phyloP scores from a whole-genome alignment of 176 grass and related monocot species.

The Echinochloa phyllopogon region DNA sequence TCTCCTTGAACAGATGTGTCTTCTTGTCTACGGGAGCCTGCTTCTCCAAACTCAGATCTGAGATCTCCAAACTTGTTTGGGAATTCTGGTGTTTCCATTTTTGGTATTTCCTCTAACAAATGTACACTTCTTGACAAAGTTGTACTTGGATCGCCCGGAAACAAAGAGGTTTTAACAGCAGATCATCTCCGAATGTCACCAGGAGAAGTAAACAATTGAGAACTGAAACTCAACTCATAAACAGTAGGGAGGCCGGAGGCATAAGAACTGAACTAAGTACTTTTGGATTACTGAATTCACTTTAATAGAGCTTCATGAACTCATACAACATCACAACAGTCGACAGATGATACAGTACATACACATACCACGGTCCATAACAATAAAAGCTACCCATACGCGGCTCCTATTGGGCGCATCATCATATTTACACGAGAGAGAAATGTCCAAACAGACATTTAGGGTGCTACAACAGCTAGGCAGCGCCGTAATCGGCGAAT shows the following conservation, averaged over 20 bases:
- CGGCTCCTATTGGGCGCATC: slow-evolving; percentile 41
- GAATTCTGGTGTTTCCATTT: no score
- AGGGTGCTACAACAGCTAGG: slow-evolving; percentile 42
- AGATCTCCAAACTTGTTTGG: background rate
- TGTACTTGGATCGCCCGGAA: background rate
- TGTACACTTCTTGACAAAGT: no score
- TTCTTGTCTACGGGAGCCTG: no score
- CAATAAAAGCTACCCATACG: slow-evolving; percentile 39
- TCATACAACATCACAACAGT: slow-evolving; percentile 39
- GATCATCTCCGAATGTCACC: background rate
- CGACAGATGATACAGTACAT: slow-evolving; percentile 25
- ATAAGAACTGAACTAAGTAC: slow-evolving; percentile 23
- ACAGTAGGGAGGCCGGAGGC: background rate
- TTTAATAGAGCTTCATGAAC: slow-evolving; percentile 24
- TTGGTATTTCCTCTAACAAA: background rate
- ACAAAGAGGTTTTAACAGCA: background rate
- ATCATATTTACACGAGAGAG: slow-evolving; percentile 47
- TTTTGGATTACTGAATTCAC: slow-evolving; percentile 28
- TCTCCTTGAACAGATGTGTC: no score
- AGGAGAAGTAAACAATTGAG: background rate
- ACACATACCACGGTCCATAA: slow-evolving; percentile 50
- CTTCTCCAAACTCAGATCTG: background rate
- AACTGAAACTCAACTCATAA: background rate
- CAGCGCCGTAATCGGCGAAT: slow-evolving; percentile 29
- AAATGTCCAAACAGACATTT: slow-evolving; percentile 15